These are phyloP conservation scores for Turritis glabra DNA, from an alignment of 345 rosid species.

Conservation along the genomic window DNA sequence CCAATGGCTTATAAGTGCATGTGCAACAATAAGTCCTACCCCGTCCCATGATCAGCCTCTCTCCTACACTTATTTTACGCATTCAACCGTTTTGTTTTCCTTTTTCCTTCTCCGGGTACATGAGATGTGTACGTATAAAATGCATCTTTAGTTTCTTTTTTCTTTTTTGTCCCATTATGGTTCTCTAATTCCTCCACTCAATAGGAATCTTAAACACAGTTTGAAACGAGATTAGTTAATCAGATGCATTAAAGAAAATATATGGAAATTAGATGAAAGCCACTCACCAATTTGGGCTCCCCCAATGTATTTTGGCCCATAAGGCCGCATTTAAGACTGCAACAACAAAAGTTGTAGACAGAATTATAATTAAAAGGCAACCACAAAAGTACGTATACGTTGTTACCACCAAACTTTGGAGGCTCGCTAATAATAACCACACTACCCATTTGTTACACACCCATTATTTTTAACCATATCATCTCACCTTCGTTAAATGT, in stretches of 20 bases:
- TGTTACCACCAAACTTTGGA: constrained; percentile 41
- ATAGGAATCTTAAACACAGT: constrained; percentile 18
- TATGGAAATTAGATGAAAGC: background rate
- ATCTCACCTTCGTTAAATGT: constrained; percentile 37
- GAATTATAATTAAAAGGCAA: background rate
- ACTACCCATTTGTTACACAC: constrained; percentile 22
- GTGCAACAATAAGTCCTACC: constrained; percentile 85
- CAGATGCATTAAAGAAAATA: background rate
- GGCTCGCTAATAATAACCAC: constrained; percentile 29
- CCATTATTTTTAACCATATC: constrained; percentile 31
- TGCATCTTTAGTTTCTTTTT: background rate
- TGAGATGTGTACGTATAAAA: constrained; percentile 13
- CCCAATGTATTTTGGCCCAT: constrained; percentile 10
- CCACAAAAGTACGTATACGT: background rate
- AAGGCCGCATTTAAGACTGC: constrained; percentile 25
- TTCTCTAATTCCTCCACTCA: background rate
- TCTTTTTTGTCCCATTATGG: background rate
- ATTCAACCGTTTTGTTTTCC: constrained; percentile 27
- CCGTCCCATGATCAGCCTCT: constrained; percentile 57
- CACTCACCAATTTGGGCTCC: constrained; percentile 21
- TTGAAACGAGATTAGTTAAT: background rate
- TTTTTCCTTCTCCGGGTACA: constrained; percentile 10
- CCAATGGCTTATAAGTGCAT: constrained; percentile 97
- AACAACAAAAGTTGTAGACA: constrained; percentile 20
- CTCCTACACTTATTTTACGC: background rate